Evolutionary conservation across 768 basidiomycete species (phyloP), one percentile per base, ranked within the genome.

Genomic region (Heimioporus sp.): DNA sequence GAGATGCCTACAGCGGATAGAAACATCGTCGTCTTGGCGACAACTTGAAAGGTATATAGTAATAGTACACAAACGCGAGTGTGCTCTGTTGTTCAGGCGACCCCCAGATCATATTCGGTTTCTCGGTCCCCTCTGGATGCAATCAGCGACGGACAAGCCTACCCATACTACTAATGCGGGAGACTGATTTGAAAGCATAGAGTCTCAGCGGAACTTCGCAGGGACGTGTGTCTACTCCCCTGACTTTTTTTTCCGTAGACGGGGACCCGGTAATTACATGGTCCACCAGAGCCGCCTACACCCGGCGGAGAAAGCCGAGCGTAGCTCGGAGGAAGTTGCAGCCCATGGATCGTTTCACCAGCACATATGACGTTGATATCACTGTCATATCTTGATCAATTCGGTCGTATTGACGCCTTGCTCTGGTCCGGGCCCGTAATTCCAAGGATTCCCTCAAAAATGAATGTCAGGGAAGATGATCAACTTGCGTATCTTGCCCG

Each of bases 191-290:
- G 31, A 9, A 34, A 13, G 39, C 15, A 31, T 4, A 2, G 5
- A 2, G 2, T 2, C 16, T 4, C 2, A 34, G n/a, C n/a, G 19
- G 20, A 21, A 39, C 6, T 8, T 15, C 3, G 15, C 32, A n/a
- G 15, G 34, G 6, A 13, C 3, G 1, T 2, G 9, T 43, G 5
- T 30, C 28, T 5, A 48, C 52, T 28, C 17, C 76, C 79, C 78
- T 24, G 60, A 53, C 7, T 30, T 39, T 20, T 59, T 64, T 37
- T 63, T n/a, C n/a, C 63, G 55, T 78, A 81, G 15, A 90, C 80
- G 4, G 88, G 87, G 34, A 90, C 84, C 88, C 87, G 88, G 58
- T 88, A 88, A 55, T 83, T 88, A 30, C 82, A 85, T 2, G 81
- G 80, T 9, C 87, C 86, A 24, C 76, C 78, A 21, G 65, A 60